These are phyloP conservation scores for Coemansia sp. DNA, from an alignment of 371 early-diverging fungal species.

Conservation along the genomic window DNA sequence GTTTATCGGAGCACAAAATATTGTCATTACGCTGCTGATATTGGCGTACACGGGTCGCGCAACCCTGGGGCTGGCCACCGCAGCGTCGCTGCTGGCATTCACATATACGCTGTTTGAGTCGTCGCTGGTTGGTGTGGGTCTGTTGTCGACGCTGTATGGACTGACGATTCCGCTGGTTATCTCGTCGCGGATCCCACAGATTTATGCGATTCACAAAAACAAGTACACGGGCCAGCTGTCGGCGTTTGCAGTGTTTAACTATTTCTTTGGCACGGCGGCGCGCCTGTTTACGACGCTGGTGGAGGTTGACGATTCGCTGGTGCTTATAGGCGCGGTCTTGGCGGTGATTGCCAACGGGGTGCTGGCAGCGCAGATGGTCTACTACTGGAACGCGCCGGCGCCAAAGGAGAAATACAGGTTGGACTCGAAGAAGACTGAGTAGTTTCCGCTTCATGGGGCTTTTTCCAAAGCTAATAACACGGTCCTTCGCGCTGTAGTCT, in stretches of 20 bases:
- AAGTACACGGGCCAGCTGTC: conserved; percentile 89
- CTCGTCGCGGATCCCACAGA: conserved; percentile 85
- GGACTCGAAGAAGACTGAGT: conserved; percentile 43
- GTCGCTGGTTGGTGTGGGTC: conserved; percentile 52
- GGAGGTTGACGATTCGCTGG: conserved; percentile 78
- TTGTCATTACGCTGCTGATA: conserved; percentile 74
- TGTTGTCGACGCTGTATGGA: conserved; percentile 68
- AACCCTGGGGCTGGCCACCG: conserved; percentile 43
- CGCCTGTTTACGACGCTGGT: conserved; percentile 89
- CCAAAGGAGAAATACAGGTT: conserved; percentile 49
- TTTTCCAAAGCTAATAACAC: conserved; percentile 2
- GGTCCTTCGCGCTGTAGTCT: conserved; percentile 20
- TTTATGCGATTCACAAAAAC: conserved; percentile 69
- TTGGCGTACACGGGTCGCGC: conserved; percentile 57
- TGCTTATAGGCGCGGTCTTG: conserved; percentile 69
- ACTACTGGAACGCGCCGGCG: conserved; percentile 68
- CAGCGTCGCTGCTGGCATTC: conserved; percentile 40
- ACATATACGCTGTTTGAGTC: conserved; percentile 55
- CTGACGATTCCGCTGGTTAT: conserved; percentile 79
- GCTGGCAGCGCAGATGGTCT: conserved; percentile 75
- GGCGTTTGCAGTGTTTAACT: conserved; percentile 81
- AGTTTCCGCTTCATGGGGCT: not conserved
- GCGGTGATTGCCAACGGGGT: conserved; percentile 77
- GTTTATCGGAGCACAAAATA: conserved; percentile 78
- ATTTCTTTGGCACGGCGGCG: conserved; percentile 80